phyloP scores from a whole-genome alignment of 148 eudicot species.

The Rhododendron ferrugineum region DNA sequence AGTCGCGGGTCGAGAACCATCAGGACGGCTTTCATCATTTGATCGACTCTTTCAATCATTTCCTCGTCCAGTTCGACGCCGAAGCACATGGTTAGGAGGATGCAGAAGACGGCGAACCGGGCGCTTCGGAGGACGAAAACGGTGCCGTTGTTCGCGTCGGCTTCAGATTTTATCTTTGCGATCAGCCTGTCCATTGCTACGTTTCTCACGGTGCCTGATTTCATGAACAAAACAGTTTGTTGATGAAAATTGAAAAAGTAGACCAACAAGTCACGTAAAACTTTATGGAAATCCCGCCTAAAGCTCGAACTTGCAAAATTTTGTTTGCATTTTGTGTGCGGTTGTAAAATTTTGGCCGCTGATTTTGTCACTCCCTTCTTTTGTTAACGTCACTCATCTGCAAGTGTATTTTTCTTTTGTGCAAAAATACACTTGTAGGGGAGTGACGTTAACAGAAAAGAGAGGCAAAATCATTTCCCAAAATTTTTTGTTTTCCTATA shows the following conservation, averaged over 20 bases:
- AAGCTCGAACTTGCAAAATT: too few species aligned
- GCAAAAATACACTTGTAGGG: too few species aligned
- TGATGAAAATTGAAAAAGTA: neutral
- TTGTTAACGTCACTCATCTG: too few species aligned
- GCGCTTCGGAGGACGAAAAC: constrained; percentile 64
- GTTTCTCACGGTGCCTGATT: constrained; percentile 21
- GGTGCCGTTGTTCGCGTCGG: constrained; percentile 41
- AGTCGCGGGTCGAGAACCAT: constrained; percentile 65
- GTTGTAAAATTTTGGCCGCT: too few species aligned
- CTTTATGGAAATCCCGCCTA: too few species aligned
- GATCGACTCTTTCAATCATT: constrained; percentile 50
- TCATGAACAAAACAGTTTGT: neutral
- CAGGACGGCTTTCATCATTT: constrained; percentile 67
- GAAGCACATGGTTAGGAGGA: constrained; percentile 70
- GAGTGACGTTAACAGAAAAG: too few species aligned
- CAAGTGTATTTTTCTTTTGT: too few species aligned
- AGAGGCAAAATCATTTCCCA: too few species aligned
- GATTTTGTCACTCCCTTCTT: too few species aligned
- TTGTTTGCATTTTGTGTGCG: too few species aligned
- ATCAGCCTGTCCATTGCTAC: constrained; percentile 61
- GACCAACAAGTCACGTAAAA: too few species aligned
- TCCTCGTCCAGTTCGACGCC: constrained; percentile 88
- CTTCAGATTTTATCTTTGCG: constrained; percentile 45
- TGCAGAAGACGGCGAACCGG: constrained; percentile 71
- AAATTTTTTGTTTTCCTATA: too few species aligned